Evolutionary conservation across 805 yeast species (phyloP).

Genomic region (Tetrapisispora phaffii): DNA sequence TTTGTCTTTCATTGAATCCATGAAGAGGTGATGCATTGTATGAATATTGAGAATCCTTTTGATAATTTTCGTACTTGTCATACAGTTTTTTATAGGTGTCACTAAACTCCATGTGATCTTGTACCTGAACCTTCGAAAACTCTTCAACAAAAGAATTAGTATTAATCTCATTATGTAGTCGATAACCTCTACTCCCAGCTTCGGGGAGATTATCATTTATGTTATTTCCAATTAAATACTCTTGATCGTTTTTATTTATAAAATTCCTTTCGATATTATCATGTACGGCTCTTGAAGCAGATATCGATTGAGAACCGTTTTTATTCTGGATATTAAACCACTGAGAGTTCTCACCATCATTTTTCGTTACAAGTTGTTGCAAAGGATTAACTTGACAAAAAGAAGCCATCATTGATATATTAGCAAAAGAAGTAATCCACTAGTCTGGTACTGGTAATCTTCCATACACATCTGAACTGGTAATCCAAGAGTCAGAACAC

Average conservation of each 20-base stretch:
- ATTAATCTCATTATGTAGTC: not conserved
- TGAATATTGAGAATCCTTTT: not conserved
- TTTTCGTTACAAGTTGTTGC: constrained; percentile 10
- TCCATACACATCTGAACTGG: too few relatives aligned
- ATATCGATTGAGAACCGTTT: not conserved
- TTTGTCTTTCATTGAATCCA: not conserved
- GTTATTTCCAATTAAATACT: not conserved
- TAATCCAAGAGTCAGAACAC: too few relatives aligned
- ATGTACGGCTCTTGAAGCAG: not conserved
- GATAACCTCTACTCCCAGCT: not conserved
- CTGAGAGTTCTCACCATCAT: not conserved
- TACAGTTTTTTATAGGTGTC: constrained; percentile 23
- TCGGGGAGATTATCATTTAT: too few relatives aligned
- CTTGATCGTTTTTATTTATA: constrained; percentile 1
- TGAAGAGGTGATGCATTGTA: not conserved
- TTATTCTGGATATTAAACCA: not conserved
- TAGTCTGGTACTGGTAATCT: too few relatives aligned
- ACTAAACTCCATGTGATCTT: constrained; percentile 25
- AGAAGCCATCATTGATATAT: not conserved
- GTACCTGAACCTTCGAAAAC: constrained; percentile 20
- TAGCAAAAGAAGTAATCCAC: too few relatives aligned
- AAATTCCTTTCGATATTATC: not conserved
- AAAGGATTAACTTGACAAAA: constrained; percentile 18
- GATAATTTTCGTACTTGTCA: constrained; percentile 12
- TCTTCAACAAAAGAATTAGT: constrained; percentile 8